Evolutionary conservation across 2,329 filamentous ascomycete species (phyloP), one percentile per base, ranked within the genome.

Genomic region (Beauveria sp.): DNA sequence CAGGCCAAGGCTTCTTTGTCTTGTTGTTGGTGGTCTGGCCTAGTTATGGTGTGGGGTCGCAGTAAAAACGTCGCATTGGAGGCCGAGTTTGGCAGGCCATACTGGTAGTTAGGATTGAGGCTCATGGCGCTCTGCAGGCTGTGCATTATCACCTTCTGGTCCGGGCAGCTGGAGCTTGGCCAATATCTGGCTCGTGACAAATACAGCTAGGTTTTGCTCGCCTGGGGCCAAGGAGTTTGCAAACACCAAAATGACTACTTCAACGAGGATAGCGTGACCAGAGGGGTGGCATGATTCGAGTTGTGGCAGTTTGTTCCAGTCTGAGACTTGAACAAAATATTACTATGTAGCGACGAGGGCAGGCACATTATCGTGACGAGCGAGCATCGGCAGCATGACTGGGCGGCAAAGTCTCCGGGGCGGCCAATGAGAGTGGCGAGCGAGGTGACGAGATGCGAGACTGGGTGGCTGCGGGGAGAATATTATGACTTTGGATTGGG

Each of bases 331-430:
- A 20, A 56, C 3, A 34, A 24, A 46, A 6, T 12, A 57, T 47
- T 38, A 38, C 46, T 57, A 49, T 57, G 26, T 47, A 49, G 14
- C 2, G n/a, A 18, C 10, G 14, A 24, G 8, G 28, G 4, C 12
- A 46, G 14, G 43, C 28, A 12, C n/a, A 20, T 18, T 16, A 16
- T 18, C 6, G 56, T 14, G 46, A 28, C 18, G 55, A 20, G 28
- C 24, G 45, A 40, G 28, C 40, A 58, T 49, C 14, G 45, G 40
- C 30, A 49, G 30, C 45, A 50, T 18, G 55, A 45, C 56, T 42
- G 56, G 56, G 46, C 34, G 56, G 56, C 56, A 58, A 58, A 58
- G 56, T 50, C 22, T 26, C 30, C 46, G 30, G 20, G 34, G 46
- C 30, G 56, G 12, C 56, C 56, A 58, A 58, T 58, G 20, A 22